phyloP scores from a whole-genome alignment of 257 asterid genomes.

The Marsdenia floribunda region DNA sequence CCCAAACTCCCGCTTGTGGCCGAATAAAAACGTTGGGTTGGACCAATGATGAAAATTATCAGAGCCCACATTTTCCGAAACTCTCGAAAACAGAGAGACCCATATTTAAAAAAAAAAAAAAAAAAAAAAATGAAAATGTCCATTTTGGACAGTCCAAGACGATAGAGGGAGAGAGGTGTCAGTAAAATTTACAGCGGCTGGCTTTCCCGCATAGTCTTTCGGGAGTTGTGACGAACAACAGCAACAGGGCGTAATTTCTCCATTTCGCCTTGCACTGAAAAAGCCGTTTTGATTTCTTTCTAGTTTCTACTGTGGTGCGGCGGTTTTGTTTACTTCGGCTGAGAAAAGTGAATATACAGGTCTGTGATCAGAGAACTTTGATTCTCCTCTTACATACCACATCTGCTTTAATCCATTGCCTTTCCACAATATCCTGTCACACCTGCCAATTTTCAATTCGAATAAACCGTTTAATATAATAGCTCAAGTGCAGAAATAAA shows the following conservation, averaged over 20 bases:
- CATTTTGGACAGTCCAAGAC: neutral
- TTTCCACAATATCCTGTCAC: conserved; percentile 89
- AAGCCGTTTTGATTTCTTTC: neutral
- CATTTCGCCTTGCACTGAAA: neutral
- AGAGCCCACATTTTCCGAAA: conserved; percentile 10
- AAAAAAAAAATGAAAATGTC: neutral
- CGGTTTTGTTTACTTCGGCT: conserved; percentile 23
- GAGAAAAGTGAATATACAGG: conserved; percentile 78
- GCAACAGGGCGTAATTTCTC: conserved; percentile 20
- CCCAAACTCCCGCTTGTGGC: conserved; percentile 9
- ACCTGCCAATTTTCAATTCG: conserved; percentile 39
- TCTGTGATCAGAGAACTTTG: conserved; percentile 85
- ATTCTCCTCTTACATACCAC: conserved; percentile 68
- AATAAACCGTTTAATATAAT: too few relatives aligned
- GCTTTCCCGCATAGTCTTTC: neutral
- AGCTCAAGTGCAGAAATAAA: too few relatives aligned
- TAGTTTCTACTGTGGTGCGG: neutral
- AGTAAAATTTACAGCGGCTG: too few relatives aligned
- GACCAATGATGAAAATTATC: conserved; percentile 7
- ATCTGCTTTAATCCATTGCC: conserved; percentile 77
- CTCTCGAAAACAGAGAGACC: too few relatives aligned
- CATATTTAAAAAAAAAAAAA: too few relatives aligned
- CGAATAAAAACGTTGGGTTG: neutral
- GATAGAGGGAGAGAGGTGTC: too few relatives aligned
- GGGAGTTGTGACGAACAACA: conserved; percentile 19